phyloP scores from a whole-genome alignment of 2,329 filamentous ascomycete genomes.

The Stenocarpella maydis region DNA sequence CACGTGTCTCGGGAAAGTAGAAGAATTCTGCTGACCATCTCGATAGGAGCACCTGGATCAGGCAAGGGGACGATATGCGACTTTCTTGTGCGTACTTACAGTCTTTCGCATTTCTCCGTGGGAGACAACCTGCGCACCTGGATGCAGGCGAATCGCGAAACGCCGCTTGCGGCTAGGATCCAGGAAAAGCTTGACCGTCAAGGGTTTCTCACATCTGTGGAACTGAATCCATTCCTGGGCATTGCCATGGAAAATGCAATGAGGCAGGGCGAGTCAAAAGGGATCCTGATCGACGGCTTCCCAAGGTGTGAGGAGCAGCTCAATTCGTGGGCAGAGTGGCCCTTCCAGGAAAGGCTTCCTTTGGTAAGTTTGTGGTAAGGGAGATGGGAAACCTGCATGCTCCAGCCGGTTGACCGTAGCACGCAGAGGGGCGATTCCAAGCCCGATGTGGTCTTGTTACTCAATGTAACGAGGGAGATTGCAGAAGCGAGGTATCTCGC shows the following conservation, averaged over 20 bases:
- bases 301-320: slow-evolving; percentile 24
- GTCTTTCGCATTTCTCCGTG: neutral
- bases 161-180: slow-evolving; percentile 8
- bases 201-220: slow-evolving; percentile 22
- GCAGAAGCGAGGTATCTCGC: slow-evolving; percentile 7
- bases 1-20: too few relatives aligned
- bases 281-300: slow-evolving; percentile 28
- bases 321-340: slow-evolving; percentile 20
- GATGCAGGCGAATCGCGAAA: slow-evolving; percentile 4
- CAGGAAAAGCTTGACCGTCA: slow-evolving; percentile 28
- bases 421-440: neutral
- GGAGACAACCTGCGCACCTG: slow-evolving; percentile 13
- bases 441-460: slow-evolving; percentile 4
- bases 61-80: slow-evolving; percentile 16
- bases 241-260: slow-evolving; percentile 21
- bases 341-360: slow-evolving; percentile 17
- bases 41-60: neutral
- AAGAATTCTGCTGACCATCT: too few relatives aligned
- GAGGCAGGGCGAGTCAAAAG: neutral
- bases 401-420: neutral
- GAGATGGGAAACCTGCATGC: neutral
- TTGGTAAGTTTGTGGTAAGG: neutral
- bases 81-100: neutral
- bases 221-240: slow-evolving; percentile 13
- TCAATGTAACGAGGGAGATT: slow-evolving; percentile 8